A percentile compares a stretch with the other conserved stretches of the same genome.
These are phyloP conservation scores for Physcomitrium patens DNA, from an alignment of 225 moss, liverwort and hornwort genomes.

Conservation along the genomic window DNA sequence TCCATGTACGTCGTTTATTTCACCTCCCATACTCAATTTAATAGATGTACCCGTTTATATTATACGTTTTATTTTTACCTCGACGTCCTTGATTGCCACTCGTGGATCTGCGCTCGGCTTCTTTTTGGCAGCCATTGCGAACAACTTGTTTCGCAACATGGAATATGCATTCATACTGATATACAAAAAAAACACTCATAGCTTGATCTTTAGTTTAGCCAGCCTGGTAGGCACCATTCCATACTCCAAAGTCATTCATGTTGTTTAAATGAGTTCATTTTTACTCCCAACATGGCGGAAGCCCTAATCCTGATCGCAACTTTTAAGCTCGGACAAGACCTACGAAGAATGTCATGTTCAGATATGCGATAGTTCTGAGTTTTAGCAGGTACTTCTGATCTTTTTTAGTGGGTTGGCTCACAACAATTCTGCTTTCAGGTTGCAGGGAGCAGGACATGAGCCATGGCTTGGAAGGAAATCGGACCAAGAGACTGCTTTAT, in stretches of 20 bases:
- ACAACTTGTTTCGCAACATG: neutral
- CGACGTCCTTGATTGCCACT: neutral
- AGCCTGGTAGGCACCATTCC: neutral
- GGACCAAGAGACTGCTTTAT: constrained; percentile 40
- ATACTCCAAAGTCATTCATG: neutral
- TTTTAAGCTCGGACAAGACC: neutral
- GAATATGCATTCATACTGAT: neutral
- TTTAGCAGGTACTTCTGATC: no score
- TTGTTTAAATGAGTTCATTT: neutral
- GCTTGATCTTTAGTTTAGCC: no score
- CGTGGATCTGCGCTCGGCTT: neutral
- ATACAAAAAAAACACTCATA: neutral
- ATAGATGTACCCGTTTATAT: neutral
- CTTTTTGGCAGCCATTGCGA: neutral
- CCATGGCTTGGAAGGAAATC: constrained; percentile 38
- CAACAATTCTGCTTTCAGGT: constrained; percentile 35
- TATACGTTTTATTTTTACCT: neutral
- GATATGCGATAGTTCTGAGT: neutral
- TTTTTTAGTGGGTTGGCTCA: no score
- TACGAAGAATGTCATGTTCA: neutral
- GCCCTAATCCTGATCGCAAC: no score
- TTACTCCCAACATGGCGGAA: no score
- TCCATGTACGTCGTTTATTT: constrained; percentile 21
- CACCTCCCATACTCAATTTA: neutral
- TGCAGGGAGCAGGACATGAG: constrained; percentile 36